Evolutionary conservation across 106 monocot species (phyloP).

Genomic region (Xerophyta viscosa): DNA sequence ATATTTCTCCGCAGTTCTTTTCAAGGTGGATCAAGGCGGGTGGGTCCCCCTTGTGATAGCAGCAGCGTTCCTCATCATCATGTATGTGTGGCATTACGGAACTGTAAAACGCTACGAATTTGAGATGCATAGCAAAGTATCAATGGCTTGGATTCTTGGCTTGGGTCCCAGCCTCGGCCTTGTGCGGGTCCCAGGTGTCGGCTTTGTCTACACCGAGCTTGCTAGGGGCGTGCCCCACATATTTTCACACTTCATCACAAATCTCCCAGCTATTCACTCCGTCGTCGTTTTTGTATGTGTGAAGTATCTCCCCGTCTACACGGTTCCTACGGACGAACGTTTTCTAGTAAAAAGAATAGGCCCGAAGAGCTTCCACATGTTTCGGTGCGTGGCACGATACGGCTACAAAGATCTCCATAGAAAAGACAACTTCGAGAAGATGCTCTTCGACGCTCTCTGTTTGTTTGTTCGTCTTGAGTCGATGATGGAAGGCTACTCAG

Average conservation of each 20-base stretch:
- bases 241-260: constrained; percentile 92
- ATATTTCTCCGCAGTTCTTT: constrained; percentile 77
- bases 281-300: constrained; percentile 80
- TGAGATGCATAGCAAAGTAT: constrained; percentile 79
- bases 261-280: constrained; percentile 83
- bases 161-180: constrained; percentile 83
- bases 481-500: constrained; percentile 84
- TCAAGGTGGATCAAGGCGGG: constrained; percentile 84
- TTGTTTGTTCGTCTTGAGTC: constrained; percentile 56
- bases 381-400: constrained; percentile 84
- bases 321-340: constrained; percentile 59
- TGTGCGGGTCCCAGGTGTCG: constrained; percentile 87
- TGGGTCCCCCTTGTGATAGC: constrained; percentile 91
- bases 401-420: constrained; percentile 83
- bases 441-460: constrained; percentile 51
- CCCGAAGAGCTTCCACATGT: constrained; percentile 78
- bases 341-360: constrained; percentile 82
- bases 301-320: constrained; percentile 86
- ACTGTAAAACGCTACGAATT: constrained; percentile 78
- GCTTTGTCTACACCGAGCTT: constrained; percentile 83
- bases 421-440: constrained; percentile 84
- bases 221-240: constrained; percentile 82
- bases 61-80: constrained; percentile 52
- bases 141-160: constrained; percentile 93
- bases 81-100: constrained; percentile 86